Evolutionary conservation across 2,329 filamentous ascomycete species (phyloP).

Genomic region (Ophiostoma perfectum): DNA sequence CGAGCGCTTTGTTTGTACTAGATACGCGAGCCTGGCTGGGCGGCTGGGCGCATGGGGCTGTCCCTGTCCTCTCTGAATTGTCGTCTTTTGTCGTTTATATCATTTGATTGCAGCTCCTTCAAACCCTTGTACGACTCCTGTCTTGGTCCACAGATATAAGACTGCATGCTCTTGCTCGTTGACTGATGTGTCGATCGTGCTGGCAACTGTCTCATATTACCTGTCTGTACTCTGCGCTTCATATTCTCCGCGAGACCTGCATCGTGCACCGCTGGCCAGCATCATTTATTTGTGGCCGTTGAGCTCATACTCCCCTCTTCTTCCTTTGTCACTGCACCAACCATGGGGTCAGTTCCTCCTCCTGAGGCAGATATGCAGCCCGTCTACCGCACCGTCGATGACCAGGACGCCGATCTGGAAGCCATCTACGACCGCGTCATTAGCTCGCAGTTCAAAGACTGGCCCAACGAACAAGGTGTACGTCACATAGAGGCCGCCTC

Average conservation of each 20-base stretch:
- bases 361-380: background rate
- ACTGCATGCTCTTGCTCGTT: background rate
- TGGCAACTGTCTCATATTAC: background rate
- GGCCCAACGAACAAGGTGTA: slow-evolving; percentile 28
- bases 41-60: background rate
- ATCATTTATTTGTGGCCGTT: background rate
- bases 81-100: background rate
- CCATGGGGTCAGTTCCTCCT: slow-evolving; percentile 7
- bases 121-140: background rate
- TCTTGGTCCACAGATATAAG: background rate
- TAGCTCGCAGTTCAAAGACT: slow-evolving; percentile 18
- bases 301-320: background rate
- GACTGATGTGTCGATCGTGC: background rate
- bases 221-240: background rate
- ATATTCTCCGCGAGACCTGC: slow-evolving; percentile 10
- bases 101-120: background rate
- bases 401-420: slow-evolving; percentile 17
- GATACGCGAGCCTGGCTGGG: background rate
- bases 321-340: background rate
- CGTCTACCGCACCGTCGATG: slow-evolving; percentile 12
- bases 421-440: background rate
- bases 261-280: background rate
- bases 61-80: background rate
- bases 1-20: slow-evolving; percentile 4
- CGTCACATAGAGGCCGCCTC: background rate